These are phyloP conservation scores for Fusarium gaditjirri DNA, from an alignment of 2,329 filamentous ascomycete genomes.

Conservation along the genomic window DNA sequence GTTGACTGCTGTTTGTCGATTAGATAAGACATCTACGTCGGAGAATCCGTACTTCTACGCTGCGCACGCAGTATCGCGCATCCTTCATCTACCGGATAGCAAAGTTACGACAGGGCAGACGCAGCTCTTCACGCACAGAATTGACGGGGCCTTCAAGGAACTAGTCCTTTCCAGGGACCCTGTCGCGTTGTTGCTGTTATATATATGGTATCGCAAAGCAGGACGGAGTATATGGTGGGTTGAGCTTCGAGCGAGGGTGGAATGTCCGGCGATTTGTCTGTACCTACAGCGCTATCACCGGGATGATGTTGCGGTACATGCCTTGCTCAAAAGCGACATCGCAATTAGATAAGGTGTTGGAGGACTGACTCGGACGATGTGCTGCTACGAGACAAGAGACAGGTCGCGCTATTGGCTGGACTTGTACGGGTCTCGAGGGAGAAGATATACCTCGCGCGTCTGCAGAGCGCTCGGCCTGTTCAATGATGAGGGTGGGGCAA, in stretches of 20 bases:
- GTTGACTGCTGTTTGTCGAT: slow-evolving; percentile 41
- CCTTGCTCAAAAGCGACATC: slow-evolving; percentile 51
- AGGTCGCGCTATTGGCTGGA: not conserved
- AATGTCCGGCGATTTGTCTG: slow-evolving; percentile 54
- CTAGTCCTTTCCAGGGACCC: slow-evolving; percentile 51
- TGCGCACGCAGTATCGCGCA: slow-evolving; percentile 50
- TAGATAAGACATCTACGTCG: slow-evolving; percentile 47
- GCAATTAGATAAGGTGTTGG: not conserved
- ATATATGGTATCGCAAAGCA: slow-evolving; percentile 56
- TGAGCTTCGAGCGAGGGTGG: slow-evolving; percentile 53
- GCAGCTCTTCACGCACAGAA: slow-evolving; percentile 49
- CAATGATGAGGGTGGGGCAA: not conserved
- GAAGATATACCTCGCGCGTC: not conserved
- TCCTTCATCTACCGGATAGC: slow-evolving; percentile 45
- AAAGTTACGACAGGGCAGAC: slow-evolving; percentile 45
- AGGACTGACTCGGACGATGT: fast-evolving
- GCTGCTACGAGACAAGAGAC: fast-evolving
- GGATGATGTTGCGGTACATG: slow-evolving; percentile 41
- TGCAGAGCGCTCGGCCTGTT: fast-evolving
- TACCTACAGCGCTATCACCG: slow-evolving; percentile 51
- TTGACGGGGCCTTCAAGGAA: slow-evolving; percentile 48
- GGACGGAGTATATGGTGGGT: slow-evolving; percentile 57
- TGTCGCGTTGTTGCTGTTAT: slow-evolving; percentile 53
- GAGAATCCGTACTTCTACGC: slow-evolving; percentile 53
- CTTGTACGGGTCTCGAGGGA: fast-evolving